Evolutionary conservation across 129 eudicot species (phyloP).

Genomic region (Sambucus nigra): DNA sequence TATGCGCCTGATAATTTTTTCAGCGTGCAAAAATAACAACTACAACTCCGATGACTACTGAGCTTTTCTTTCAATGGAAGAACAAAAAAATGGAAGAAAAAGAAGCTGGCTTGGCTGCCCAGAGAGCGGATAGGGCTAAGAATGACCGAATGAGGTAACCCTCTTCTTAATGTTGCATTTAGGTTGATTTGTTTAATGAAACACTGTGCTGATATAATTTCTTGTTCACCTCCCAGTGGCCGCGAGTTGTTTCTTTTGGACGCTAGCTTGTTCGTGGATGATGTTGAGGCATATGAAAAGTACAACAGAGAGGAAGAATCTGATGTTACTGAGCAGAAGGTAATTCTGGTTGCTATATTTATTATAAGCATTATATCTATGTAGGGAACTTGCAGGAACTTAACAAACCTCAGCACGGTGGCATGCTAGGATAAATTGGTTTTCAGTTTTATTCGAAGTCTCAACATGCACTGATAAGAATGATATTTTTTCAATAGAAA

Average conservation of each 20-base stretch:
- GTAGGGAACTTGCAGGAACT: neutral
- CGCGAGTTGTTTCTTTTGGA: conserved; percentile 61
- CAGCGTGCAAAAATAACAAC: conserved; percentile 53
- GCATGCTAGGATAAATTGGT: too few species aligned
- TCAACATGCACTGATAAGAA: too few species aligned
- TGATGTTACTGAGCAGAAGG: conserved; percentile 32
- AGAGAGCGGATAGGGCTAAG: conserved; percentile 62
- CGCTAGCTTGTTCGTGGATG: conserved; percentile 63
- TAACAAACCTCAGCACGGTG: neutral
- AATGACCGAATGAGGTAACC: conserved; percentile 63
- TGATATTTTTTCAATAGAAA: too few species aligned
- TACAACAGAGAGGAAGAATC: conserved; percentile 44
- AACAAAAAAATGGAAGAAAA: conserved; percentile 47
- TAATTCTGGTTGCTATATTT: conserved; percentile 9
- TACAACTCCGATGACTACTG: conserved; percentile 55
- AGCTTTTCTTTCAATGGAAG: conserved; percentile 52
- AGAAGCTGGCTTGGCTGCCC: conserved; percentile 59
- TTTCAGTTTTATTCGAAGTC: too few species aligned
- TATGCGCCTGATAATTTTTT: neutral
- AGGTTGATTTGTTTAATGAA: neutral
- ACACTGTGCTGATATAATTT: neutral
- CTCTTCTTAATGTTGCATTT: neutral
- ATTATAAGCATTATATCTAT: neutral
- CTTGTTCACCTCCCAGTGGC: conserved; percentile 28
- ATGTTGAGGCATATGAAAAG: conserved; percentile 50